Percentiles rank a stretch among this genome's conserved stretches.
These are phyloP conservation scores for Canna indica DNA, from an alignment of 176 grass and related monocot species.

Conservation along the genomic window DNA sequence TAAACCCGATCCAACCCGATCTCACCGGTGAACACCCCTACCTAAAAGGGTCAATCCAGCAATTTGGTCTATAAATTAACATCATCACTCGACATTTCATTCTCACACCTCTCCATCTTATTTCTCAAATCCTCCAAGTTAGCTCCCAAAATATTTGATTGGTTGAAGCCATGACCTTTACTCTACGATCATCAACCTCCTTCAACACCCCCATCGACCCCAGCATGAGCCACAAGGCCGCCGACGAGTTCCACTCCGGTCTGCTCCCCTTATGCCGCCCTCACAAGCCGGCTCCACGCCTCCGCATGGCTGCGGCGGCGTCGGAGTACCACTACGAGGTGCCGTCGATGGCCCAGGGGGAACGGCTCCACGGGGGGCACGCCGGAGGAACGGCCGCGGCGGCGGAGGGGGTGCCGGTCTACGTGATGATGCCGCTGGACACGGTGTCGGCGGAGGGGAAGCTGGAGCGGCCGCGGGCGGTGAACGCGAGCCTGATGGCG, in stretches of 20 bases:
- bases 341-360: not conserved
- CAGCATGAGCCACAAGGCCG: slow-evolving; percentile 18
- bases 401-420: slow-evolving; percentile 47
- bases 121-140: too few relatives aligned
- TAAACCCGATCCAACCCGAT: too few relatives aligned
- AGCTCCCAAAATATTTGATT: too few relatives aligned
- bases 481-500: slow-evolving; percentile 78
- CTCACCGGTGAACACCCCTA: too few relatives aligned
- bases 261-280: slow-evolving; percentile 12
- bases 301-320: not conserved
- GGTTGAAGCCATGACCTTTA: slow-evolving; percentile 37
- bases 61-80: too few relatives aligned
- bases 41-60: too few relatives aligned
- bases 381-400: slow-evolving; percentile 15
- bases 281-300: not conserved
- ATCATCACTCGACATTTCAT: too few relatives aligned
- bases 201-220: slow-evolving; percentile 41
- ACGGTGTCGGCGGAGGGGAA: slow-evolving; percentile 38
- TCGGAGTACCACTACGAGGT: not conserved
- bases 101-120: too few relatives aligned
- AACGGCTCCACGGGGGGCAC: not conserved
- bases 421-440: slow-evolving; percentile 89
- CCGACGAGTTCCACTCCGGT: slow-evolving; percentile 14
- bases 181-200: slow-evolving; percentile 41
- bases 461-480: slow-evolving; percentile 37